Conservation (phyloP, 2,329 filamentous ascomycete species). For the Chrysoporthe cubensis region DNA sequence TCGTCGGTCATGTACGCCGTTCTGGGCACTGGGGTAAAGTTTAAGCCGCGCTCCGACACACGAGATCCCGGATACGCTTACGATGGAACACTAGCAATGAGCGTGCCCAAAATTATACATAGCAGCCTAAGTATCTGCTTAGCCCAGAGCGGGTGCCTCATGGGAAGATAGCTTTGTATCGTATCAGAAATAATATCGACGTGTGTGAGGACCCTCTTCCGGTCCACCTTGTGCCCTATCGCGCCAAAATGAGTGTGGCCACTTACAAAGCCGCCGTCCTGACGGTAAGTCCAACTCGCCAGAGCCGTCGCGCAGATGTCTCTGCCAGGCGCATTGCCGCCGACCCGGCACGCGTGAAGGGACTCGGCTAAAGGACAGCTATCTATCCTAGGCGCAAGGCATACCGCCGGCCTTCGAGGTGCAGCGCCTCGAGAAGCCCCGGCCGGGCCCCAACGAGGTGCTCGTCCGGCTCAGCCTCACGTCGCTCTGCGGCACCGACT, state of each 20-base stretch:
- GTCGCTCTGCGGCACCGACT: slow-evolving; percentile 45
- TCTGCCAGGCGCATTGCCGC: not conserved
- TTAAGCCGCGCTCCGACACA: not conserved
- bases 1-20: not conserved
- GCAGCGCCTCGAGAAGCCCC: slow-evolving; percentile 33
- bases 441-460: slow-evolving; percentile 37
- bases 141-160: too few relatives aligned
- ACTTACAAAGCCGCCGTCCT: slow-evolving; percentile 29
- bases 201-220: too few relatives aligned
- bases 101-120: too few relatives aligned
- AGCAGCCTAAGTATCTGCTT: too few relatives aligned
- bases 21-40: not conserved
- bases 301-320: not conserved
- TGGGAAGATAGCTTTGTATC: too few relatives aligned
- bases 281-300: slow-evolving; percentile 15
- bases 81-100: not conserved
- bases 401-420: slow-evolving; percentile 30
- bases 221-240: not conserved
- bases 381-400: slow-evolving; percentile 13
- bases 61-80: not conserved
- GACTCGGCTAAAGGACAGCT: not conserved
- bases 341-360: too few relatives aligned
- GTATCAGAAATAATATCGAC: too few relatives aligned
- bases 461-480: slow-evolving; percentile 43
- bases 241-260: slow-evolving; percentile 16